Evolutionary conservation across 768 basidiomycete species (phyloP), one percentile per base, ranked within the genome.

Genomic region (Ramaria rubella): DNA sequence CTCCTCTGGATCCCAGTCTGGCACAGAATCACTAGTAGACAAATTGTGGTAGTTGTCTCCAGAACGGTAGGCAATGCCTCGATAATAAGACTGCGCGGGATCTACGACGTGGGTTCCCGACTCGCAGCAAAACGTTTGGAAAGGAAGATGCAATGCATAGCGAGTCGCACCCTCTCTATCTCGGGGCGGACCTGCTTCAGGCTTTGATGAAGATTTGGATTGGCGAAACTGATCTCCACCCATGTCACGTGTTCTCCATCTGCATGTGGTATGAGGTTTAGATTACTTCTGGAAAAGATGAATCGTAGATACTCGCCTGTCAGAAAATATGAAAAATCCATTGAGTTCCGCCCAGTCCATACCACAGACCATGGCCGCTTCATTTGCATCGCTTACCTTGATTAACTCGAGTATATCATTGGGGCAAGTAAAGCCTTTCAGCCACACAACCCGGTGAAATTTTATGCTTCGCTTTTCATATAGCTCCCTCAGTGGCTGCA

Each of bases 341-440:
- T 93, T 90, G 65, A 94, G 89, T 70, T 99, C 94, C 11, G 94
- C 95, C 96, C 96, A 99, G 67, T 99, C 96, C 95, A 98, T 98
- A n/a, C 94, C 95, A 67, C 96, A 98, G 1, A 97, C 93, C 91
- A 99, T 92, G 0, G 94, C 91, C 2, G 96, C 96, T 62, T 94
- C 83, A 67, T 98, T 99, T 30, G 81, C 80, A 62, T 87, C 78
- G 67, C 88, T 91, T 59, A 97, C 87, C 60, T 94, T 85, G 67
- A 98, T 83, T 23, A 90, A 95, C 72, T 99, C 96, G 51, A 99
- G 75, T 48, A 99, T 94, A 68, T 99, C 96, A 65, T 93, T 95
- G 2, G 96, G 96, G 67, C 96, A 99, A 0, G 96, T 97, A 69
- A 99, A 99, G 0, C 96, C 96, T 66, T 97, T 99, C 59, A 98